Evolutionary conservation across 1,139 yeast genomes (phyloP).

Genomic region (Starmera stellimalicola): DNA sequence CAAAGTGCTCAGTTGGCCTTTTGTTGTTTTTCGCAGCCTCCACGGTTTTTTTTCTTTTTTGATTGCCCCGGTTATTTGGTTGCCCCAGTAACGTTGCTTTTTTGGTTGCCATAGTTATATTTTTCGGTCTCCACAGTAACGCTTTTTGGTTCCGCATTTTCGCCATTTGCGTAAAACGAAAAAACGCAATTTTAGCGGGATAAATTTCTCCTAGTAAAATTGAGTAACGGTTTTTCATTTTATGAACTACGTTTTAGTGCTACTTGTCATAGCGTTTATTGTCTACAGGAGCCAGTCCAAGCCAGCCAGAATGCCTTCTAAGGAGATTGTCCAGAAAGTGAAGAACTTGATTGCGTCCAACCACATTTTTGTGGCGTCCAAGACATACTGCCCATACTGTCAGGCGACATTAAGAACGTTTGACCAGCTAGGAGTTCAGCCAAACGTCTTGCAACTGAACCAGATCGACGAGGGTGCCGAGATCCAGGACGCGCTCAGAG

Average conservation of each 20-base stretch:
- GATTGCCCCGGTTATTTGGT: too few relatives aligned
- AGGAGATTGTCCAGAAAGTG: constrained; percentile 46
- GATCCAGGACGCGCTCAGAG: constrained; percentile 71
- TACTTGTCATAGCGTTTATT: too few relatives aligned
- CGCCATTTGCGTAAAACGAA: too few relatives aligned
- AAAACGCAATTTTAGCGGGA: too few relatives aligned
- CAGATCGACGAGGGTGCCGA: constrained; percentile 44
- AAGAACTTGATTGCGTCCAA: constrained; percentile 55
- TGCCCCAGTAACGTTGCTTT: too few relatives aligned
- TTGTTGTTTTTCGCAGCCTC: neutral
- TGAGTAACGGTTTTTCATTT: too few relatives aligned
- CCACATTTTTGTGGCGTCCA: constrained; percentile 78
- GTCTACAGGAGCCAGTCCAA: too few relatives aligned
- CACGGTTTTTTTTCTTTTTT: neutral
- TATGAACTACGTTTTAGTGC: too few relatives aligned
- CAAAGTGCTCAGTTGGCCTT: neutral
- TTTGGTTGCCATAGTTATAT: too few relatives aligned
- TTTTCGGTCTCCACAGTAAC: too few relatives aligned
- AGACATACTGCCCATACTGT: constrained; percentile 71
- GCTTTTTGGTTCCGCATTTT: too few relatives aligned
- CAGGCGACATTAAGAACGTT: constrained; percentile 49
- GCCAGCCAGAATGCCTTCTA: constrained; percentile 29
- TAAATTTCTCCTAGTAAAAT: too few relatives aligned
- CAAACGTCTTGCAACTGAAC: constrained; percentile 61
- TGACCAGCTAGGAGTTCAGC: constrained; percentile 37